Percentiles rank a stretch among this genome's conserved stretches.
phyloP scores from a whole-genome alignment of 2,329 filamentous ascomycete species.

The Aspergillus ochraceoroseus region DNA sequence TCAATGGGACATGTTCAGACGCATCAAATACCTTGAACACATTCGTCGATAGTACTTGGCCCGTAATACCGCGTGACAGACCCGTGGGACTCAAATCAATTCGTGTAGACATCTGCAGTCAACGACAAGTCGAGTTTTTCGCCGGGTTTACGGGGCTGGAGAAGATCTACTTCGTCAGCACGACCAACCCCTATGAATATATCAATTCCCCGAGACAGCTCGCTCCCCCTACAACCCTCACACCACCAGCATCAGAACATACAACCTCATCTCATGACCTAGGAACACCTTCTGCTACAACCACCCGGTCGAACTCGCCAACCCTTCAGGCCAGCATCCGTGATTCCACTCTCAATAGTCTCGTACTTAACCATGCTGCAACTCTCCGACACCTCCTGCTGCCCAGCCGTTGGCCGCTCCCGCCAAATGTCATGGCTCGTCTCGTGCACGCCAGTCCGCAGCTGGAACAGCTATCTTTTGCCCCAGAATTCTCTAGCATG shows the following conservation, averaged over 20 bases:
- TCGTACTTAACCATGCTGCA: conserved; percentile 49
- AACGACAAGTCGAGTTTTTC: conserved; percentile 44
- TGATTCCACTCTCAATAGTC: conserved; percentile 48
- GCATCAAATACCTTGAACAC: conserved; percentile 36
- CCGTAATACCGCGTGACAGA: conserved; percentile 27
- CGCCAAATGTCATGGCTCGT: conserved; percentile 46
- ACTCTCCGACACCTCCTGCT: conserved; percentile 55
- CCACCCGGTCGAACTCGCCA: conserved; percentile 24
- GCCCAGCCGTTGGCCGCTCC: conserved; percentile 52
- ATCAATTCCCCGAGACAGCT: conserved; percentile 31
- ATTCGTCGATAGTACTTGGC: conserved; percentile 56
- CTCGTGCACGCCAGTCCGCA: conserved; percentile 54
- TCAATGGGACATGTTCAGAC: conserved; percentile 51
- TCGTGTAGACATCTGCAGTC: conserved; percentile 47
- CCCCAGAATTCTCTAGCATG: conserved; percentile 42
- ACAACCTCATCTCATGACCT: conserved; percentile 16
- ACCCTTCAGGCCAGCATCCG: conserved; percentile 34
- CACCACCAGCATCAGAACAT: conserved; percentile 26
- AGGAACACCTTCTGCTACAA: conserved; percentile 23
- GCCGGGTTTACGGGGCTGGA: conserved; percentile 45
- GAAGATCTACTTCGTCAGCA: conserved; percentile 50
- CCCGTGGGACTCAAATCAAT: conserved; percentile 46
- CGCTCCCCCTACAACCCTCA: conserved; percentile 23
- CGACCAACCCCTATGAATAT: conserved; percentile 28
- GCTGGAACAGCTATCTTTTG: conserved; percentile 55